Conservation (phyloP, 2,329 filamentous ascomycete genomes). For the Colletotrichum sp. region DNA sequence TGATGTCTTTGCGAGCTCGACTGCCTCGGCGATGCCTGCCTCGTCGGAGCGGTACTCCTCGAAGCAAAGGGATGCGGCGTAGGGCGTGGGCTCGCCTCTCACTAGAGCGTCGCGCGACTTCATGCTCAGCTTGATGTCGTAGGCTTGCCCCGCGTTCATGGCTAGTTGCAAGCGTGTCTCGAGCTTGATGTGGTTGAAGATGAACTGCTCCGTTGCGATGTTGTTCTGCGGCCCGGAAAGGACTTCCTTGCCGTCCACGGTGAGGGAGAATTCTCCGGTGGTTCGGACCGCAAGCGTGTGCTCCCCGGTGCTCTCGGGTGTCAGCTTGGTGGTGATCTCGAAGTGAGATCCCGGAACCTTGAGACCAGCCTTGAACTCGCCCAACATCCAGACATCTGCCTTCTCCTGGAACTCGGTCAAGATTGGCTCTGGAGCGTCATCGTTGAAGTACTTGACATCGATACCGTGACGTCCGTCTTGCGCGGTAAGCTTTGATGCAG, state of each 20-base stretch:
- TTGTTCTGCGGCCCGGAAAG: conserved; percentile 12
- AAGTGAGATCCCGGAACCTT: conserved; percentile 18
- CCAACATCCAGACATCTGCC: conserved; percentile 23
- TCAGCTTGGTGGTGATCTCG: conserved; percentile 17
- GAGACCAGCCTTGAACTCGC: conserved; percentile 20
- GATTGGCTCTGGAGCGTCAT: conserved; percentile 4
- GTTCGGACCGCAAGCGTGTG: conserved; percentile 19
- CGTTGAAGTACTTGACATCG: conserved; percentile 21
- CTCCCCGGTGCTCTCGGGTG: conserved; percentile 9
- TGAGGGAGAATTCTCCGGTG: conserved; percentile 16
- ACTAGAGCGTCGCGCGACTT: conserved; percentile 2
- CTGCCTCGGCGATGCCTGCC: conserved; percentile 7
- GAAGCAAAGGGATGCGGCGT: conserved; percentile 15
- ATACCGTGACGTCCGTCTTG: conserved; percentile 15
- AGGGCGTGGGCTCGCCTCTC: conserved; percentile 14
- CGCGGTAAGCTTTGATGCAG: not conserved
- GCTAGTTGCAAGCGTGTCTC: conserved; percentile 15
- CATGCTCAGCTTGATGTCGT: conserved; percentile 16
- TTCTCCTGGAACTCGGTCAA: conserved; percentile 18
- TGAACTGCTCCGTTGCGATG: conserved; percentile 21
- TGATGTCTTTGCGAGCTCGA: not conserved
- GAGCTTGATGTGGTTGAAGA: conserved; percentile 24
- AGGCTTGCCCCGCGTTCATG: conserved; percentile 8
- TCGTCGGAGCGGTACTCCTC: conserved; percentile 13
- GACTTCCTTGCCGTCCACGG: conserved; percentile 15